Evolutionary conservation across 176 grass and related monocot genomes (phyloP).

Genomic region (Phyllostachys edulis): DNA sequence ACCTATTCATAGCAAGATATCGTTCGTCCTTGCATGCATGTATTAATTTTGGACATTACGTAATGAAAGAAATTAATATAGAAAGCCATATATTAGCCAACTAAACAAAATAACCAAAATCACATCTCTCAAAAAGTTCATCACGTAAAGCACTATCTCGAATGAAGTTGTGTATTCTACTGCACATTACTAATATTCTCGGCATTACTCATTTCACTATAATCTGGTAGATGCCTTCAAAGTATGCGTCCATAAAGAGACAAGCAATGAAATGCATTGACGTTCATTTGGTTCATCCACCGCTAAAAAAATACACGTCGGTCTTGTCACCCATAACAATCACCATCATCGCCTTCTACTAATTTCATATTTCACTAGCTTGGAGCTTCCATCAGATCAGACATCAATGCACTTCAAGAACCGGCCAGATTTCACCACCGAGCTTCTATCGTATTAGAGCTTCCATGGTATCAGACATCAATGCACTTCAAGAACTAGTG

Average conservation of each 20-base stretch:
- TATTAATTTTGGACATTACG: no score
- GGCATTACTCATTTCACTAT: not conserved
- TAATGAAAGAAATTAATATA: no score
- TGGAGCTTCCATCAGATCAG: not conserved
- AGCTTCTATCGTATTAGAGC: no score
- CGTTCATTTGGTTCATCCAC: not conserved
- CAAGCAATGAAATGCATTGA: not conserved
- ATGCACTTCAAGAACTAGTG: not conserved
- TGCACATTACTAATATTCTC: not conserved
- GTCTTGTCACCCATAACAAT: not conserved
- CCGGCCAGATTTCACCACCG: no score
- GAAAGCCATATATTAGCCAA: no score
- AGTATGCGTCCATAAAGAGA: not conserved
- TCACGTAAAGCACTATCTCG: no score
- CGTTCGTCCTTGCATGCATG: no score
- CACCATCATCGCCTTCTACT: not conserved
- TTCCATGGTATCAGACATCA: no score
- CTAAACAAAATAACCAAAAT: no score
- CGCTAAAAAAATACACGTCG: not conserved
- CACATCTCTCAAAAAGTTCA: no score
- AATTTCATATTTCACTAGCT: not conserved
- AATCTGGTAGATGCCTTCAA: not conserved
- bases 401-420: constrained; percentile 13
- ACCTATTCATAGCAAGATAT: no score
- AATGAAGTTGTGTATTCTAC: not conserved